Evolutionary conservation across 2,329 filamentous ascomycete species (phyloP).

Genomic region (Bipolaris victoriae): DNA sequence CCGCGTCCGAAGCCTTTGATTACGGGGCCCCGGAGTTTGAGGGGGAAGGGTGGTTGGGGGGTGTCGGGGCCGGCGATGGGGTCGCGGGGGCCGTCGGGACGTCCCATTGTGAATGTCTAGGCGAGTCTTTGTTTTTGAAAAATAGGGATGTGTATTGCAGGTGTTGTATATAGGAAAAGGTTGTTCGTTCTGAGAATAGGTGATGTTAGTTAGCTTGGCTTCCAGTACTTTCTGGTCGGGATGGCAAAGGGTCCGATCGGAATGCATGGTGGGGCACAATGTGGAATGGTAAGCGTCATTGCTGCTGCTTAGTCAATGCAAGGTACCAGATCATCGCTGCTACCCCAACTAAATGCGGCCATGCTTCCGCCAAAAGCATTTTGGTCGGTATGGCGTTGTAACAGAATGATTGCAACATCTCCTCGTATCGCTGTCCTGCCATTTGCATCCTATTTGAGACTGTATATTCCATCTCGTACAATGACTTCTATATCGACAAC

Average conservation of each 20-base stretch:
- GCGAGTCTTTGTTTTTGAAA: neutral
- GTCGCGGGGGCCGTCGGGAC: constrained; percentile 31
- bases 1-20: constrained; percentile 93
- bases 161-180: neutral
- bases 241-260: constrained; percentile 21
- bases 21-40: constrained; percentile 83
- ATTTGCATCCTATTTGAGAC: neutral
- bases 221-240: constrained; percentile 21
- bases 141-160: too few relatives aligned
- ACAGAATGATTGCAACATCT: neutral
- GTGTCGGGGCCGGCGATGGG: constrained; percentile 72
- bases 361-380: neutral
- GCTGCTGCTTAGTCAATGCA: constrained; percentile 16
- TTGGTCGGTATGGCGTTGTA: neutral
- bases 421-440: neutral
- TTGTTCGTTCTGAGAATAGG: neutral
- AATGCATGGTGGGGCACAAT: constrained; percentile 19
- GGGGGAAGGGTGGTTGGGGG: constrained; percentile 78
- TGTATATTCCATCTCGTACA: constrained; percentile 14
- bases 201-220: constrained; percentile 2
- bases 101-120: constrained; percentile 29
- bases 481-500: constrained; percentile 27
- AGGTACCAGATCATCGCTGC: neutral
- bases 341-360: neutral
- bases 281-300: constrained; percentile 4